phyloP scores from a whole-genome alignment of 2,329 filamentous ascomycete genomes.

The Monilinia fructicola region DNA sequence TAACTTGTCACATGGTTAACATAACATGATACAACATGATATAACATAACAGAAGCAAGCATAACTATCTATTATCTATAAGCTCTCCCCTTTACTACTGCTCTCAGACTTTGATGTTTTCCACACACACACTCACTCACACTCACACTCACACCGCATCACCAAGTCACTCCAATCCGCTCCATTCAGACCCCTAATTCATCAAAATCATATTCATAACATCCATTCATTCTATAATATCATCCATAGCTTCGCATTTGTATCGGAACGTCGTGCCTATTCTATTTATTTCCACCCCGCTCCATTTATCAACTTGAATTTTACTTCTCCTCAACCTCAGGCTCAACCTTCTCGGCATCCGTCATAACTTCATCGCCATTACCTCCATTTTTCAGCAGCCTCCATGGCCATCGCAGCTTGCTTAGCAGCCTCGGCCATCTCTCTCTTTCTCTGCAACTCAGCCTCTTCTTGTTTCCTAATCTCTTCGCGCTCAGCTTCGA shows the following conservation, averaged over 20 bases:
- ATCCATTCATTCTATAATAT: conserved; percentile 20
- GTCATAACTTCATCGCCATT: conserved; percentile 65
- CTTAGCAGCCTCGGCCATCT: conserved; percentile 47
- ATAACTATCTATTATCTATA: too few relatives aligned
- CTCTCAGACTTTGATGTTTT: too few relatives aligned
- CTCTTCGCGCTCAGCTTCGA: conserved; percentile 80
- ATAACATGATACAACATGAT: too few relatives aligned
- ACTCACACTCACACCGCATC: too few relatives aligned
- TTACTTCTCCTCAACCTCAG: conserved; percentile 36
- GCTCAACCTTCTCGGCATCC: conserved; percentile 48
- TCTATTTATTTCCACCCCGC: conserved; percentile 18
- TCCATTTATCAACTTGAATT: background rate
- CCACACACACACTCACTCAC: too few relatives aligned
- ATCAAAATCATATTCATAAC: conserved; percentile 11
- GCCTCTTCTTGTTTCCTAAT: conserved; percentile 65
- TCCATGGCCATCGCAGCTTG: conserved; percentile 48
- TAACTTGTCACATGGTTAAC: too few relatives aligned
- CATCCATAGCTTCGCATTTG: conserved; percentile 12
- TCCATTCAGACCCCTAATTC: background rate
- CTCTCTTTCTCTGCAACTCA: conserved; percentile 50
- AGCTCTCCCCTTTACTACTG: too few relatives aligned
- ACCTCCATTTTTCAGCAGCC: conserved; percentile 33
- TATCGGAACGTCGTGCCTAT: conserved; percentile 9
- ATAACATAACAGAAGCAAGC: too few relatives aligned
- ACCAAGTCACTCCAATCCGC: too few relatives aligned